These are phyloP conservation scores for barrel medic (Medicago truncatula) DNA, from an alignment of 306 rosid species.

Conservation along the genomic window MtrunA17r5.0-ANR NC_053043.1:47146501-47147000, in stretches of 20 bases:
- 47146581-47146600: too few species aligned
- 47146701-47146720: slow-evolving; percentile 15
- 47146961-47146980: slow-evolving; percentile 91
- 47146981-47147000: slow-evolving; percentile 96
- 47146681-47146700: not conserved
- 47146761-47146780: not conserved
- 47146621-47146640: too few species aligned
- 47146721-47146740: not conserved
- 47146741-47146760: slow-evolving; percentile 24
- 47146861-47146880: too few species aligned
- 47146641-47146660: too few species aligned
- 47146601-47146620: too few species aligned
- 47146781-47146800: slow-evolving; percentile 27
- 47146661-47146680: too few species aligned
- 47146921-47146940: slow-evolving; percentile 81
- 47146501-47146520: too few species aligned
- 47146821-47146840: slow-evolving; percentile 30
- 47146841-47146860: too few species aligned
- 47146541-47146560: too few species aligned
- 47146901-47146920: not conserved
- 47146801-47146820: slow-evolving; percentile 41
- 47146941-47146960: slow-evolving; percentile 87
- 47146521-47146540: too few species aligned
- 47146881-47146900: not conserved
- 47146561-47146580: too few species aligned